Percentiles rank a stretch among this genome's conserved stretches.
Conservation (phyloP, 495 filamentous ascomycete species). For the Penicillium silybi region DNA sequence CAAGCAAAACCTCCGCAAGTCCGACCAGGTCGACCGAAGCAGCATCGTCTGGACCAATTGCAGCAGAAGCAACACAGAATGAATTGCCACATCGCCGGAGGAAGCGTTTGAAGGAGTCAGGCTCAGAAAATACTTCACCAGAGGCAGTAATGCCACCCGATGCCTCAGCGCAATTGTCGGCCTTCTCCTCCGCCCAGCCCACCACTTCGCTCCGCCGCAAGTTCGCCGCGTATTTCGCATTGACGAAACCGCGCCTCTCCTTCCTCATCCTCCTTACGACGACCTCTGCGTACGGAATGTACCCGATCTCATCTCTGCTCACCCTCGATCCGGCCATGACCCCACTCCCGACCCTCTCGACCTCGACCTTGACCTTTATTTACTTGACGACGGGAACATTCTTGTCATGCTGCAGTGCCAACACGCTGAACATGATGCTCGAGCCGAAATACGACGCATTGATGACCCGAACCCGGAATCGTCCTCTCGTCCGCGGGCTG, state of each 20-base stretch:
- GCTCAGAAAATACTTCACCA: constrained; percentile 15
- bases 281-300: constrained; percentile 87
- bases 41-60: constrained; percentile 14
- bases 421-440: constrained; percentile 95
- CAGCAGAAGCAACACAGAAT: constrained; percentile 17
- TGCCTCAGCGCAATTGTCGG: constrained; percentile 76
- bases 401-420: constrained; percentile 79
- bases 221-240: constrained; percentile 80
- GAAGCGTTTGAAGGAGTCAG: constrained; percentile 46
- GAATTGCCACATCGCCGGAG: constrained; percentile 49
- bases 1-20: constrained; percentile 3
- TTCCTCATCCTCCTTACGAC: constrained; percentile 89
- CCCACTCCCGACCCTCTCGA: constrained; percentile 75
- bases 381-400: constrained; percentile 90
- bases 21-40: constrained; percentile 6
- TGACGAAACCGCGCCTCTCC: constrained; percentile 91
- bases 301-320: constrained; percentile 64
- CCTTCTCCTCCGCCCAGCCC: constrained; percentile 62
- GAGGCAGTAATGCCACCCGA: constrained; percentile 63
- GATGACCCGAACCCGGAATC: constrained; percentile 87
- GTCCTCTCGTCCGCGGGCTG: constrained; percentile 82
- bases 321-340: constrained; percentile 59
- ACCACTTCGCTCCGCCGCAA: constrained; percentile 69
- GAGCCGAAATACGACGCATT: constrained; percentile 86
- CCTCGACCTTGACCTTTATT: constrained; percentile 82